Percentiles rank a stretch among this genome's conserved stretches.
phyloP scores from a whole-genome alignment of 2,329 filamentous ascomycete genomes.

The Aspergillus carbonarius region DNA sequence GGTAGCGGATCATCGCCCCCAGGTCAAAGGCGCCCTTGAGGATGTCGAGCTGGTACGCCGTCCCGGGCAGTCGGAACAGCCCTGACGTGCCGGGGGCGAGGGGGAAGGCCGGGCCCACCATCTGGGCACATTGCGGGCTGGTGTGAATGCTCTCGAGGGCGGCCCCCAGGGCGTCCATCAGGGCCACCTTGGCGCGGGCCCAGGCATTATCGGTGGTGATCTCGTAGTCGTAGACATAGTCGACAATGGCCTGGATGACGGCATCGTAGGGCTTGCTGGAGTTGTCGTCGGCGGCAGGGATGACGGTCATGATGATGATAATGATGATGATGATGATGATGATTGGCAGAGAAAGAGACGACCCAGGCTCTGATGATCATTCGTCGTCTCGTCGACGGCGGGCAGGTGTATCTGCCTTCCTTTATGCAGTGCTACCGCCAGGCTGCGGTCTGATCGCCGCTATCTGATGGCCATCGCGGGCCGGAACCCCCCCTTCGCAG shows the following conservation, averaged over 20 bases:
- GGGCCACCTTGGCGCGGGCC: slow-evolving; percentile 17
- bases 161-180: slow-evolving; percentile 28
- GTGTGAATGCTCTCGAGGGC: slow-evolving; percentile 26
- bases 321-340: not conserved
- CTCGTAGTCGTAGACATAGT: slow-evolving; percentile 23
- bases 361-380: no score
- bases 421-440: not conserved
- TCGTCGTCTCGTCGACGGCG: not conserved
- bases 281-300: not conserved
- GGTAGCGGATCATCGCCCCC: slow-evolving; percentile 40
- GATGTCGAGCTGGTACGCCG: slow-evolving; percentile 34
- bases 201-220: slow-evolving; percentile 21
- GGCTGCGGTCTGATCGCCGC: no score
- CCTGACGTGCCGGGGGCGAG: slow-evolving; percentile 12
- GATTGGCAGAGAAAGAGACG: not conserved
- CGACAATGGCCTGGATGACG: slow-evolving; percentile 19
- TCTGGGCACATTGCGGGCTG: slow-evolving; percentile 16
- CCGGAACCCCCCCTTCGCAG: not conserved
- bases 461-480: no score
- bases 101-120: slow-evolving; percentile 15
- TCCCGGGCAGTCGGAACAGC: slow-evolving; percentile 37
- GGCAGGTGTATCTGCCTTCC: not conserved
- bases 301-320: not conserved
- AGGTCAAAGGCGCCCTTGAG: slow-evolving; percentile 43
- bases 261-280: not conserved